Base-by-base conservation (phyloP, 2,329 filamentous ascomycete genomes). In the Helotiales sp. region DNA sequence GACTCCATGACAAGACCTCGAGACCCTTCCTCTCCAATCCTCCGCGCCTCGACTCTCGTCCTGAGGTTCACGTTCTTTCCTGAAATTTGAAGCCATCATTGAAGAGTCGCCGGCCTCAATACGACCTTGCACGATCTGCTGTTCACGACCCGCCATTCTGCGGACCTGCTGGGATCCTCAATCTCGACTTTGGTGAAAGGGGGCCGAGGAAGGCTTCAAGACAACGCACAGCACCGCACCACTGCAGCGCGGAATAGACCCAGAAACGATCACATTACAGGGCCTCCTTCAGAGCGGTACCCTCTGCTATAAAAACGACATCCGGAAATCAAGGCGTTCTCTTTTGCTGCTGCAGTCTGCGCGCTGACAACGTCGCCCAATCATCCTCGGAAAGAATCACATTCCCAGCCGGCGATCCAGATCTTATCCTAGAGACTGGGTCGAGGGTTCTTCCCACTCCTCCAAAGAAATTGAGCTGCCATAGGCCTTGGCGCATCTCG, bases 221-320 rank as follows among this genome's bases (percentile, higher is more conserved):
- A 24, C 22, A 44, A 25, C 24, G 40, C 40, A 44, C 40, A 44
- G 40, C 40, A 25, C 22, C 40, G 40, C 22, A 44, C 24, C 10
- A 24, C 40, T 36, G 36, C 50, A 34, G 30, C 50, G 34, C 50
- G 50, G 50, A 53, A 29, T 33, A 33, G 50, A 29, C 24, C 50
- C 50, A 52, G 34, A 51, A 52, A 34, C 49, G 34, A 40, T 47
- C 12, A 15, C 22, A 40, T 5, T 29, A 13, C 48, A 3, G 17
- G 24, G 48, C 48, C 27, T 34, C 31, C 42, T 15, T 34, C 34
- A 36, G 12, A 15, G 17, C 10, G n/a, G 31, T 29, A 24, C 15
- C 5, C n/a, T 13, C 1, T 5, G 24, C 40, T 44, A 25, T 44
- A 6, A 44, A 15, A 44, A 24, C 24, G 40, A 44, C 40, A 25